These are phyloP conservation scores for Lactifluus piperatus DNA, from an alignment of 768 basidiomycete genomes.

Conservation along the genomic window DNA sequence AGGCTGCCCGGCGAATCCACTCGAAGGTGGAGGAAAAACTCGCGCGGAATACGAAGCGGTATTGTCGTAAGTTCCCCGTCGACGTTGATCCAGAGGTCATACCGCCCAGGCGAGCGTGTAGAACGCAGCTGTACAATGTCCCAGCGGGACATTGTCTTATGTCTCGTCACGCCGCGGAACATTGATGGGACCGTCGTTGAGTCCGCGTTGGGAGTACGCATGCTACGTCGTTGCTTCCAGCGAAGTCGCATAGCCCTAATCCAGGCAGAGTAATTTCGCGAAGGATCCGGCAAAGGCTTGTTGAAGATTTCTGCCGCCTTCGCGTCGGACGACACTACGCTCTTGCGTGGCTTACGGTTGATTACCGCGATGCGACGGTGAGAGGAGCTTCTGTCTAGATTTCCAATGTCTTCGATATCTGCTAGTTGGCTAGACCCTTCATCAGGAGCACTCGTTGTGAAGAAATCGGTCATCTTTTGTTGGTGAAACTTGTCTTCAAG, in stretches of 20 bases:
- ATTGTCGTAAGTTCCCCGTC: conserved; percentile 72
- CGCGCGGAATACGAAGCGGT: conserved; percentile 76
- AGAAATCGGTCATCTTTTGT: conserved; percentile 96
- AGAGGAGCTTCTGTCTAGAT: conserved; percentile 15
- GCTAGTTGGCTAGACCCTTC: conserved; percentile 24
- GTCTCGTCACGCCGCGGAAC: conserved; percentile 55
- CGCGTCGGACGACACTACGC: conserved; percentile 36
- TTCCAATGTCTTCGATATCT: conserved; percentile 54
- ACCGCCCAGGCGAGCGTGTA: conserved; percentile 70
- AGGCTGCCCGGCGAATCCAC: conserved; percentile 51
- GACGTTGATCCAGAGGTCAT: conserved; percentile 79
- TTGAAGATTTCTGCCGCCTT: conserved; percentile 23
- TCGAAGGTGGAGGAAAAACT: conserved; percentile 91
- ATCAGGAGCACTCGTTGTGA: conserved; percentile 38
- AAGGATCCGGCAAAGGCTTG: conserved; percentile 53
- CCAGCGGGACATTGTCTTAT: conserved; percentile 66
- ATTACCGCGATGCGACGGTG: conserved; percentile 45
- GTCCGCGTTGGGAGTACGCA: conserved; percentile 30
- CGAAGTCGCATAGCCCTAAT: conserved; percentile 64
- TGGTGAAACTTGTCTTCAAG: conserved; percentile 96
- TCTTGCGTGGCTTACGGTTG: conserved; percentile 37
- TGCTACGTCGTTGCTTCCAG: conserved; percentile 60
- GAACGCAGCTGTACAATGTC: conserved; percentile 87
- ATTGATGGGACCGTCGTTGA: conserved; percentile 55
- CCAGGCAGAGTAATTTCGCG: conserved; percentile 63